Conservation (phyloP, 2,329 filamentous ascomycete genomes). For the Fusarium caatingaense region DNA sequence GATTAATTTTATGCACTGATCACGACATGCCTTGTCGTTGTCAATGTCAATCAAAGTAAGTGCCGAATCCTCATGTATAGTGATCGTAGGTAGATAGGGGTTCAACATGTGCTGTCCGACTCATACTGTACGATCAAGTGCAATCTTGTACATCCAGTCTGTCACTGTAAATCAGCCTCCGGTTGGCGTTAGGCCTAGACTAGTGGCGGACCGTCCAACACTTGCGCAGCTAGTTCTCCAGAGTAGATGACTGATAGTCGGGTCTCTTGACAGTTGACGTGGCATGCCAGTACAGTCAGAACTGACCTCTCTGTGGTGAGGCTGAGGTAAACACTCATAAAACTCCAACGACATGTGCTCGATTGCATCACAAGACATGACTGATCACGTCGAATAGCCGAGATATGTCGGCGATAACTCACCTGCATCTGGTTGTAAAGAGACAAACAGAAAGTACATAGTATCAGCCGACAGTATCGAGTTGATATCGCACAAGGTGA, state of each 20-base stretch:
- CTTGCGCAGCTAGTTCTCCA: conserved; percentile 15
- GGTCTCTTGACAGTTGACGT: conserved; percentile 43
- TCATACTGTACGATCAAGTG: conserved; percentile 10
- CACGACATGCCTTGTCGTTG: not conserved
- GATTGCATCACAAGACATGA: conserved; percentile 33
- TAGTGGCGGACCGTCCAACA: conserved; percentile 20
- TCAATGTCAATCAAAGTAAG: conserved; percentile 1
- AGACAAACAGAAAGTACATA: conserved; percentile 6
- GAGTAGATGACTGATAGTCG: conserved; percentile 19
- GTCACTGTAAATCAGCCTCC: conserved; percentile 31
- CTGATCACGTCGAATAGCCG: conserved; percentile 17
- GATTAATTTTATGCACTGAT: conserved; percentile 41
- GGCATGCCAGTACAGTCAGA: conserved; percentile 40
- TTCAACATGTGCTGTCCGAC: conserved; percentile 1
- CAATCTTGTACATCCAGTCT: not conserved
- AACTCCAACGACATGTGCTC: conserved; percentile 16
- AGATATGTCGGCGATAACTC: conserved; percentile 38
- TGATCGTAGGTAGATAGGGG: conserved; percentile 11
- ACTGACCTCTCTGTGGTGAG: conserved; percentile 9
- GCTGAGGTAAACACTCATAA: conserved; percentile 20
- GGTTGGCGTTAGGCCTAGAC: conserved; percentile 7
- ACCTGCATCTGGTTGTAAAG: conserved; percentile 27
- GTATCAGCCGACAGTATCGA: conserved; percentile 31
- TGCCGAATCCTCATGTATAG: conserved; percentile 3
- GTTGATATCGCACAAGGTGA: conserved; percentile 8